Percentiles rank a stretch among this genome's conserved stretches.
Conservation (phyloP, 2,329 filamentous ascomycete genomes). For the Shiraia sp. region DNA sequence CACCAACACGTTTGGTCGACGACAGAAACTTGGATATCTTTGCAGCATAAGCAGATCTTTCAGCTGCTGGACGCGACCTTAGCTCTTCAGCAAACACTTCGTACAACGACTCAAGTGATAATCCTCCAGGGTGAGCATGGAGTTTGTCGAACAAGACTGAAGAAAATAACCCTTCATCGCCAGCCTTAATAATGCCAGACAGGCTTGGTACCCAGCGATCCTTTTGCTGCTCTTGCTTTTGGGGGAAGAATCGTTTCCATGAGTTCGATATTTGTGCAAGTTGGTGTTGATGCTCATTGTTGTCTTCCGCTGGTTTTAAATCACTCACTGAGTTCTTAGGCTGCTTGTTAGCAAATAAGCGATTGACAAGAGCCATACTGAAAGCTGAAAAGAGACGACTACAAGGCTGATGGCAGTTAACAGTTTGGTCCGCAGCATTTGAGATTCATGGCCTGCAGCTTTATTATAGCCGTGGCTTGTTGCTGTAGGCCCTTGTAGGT, state of each 20-base stretch:
- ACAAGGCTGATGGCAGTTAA: conserved; percentile 23
- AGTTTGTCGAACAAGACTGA: conserved; percentile 30
- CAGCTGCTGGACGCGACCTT: conserved; percentile 18
- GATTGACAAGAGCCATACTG: conserved; percentile 35
- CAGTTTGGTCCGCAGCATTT: conserved; percentile 15
- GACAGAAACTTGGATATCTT: conserved; percentile 29
- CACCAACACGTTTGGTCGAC: conserved; percentile 13
- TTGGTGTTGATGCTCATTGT: conserved; percentile 14
- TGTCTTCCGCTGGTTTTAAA: conserved; percentile 15
- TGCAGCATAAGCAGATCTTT: conserved; percentile 27
- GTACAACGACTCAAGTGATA: conserved; percentile 30
- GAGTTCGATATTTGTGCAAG: conserved; percentile 18
- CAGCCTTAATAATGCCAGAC: conserved; percentile 38
- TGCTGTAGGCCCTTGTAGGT: conserved; percentile 13
- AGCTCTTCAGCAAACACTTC: conserved; percentile 32
- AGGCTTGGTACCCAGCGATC: conserved; percentile 29
- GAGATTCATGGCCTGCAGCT: conserved; percentile 7
- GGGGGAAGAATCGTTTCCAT: conserved; percentile 22
- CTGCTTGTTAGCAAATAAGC: conserved; percentile 30
- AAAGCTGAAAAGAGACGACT: conserved; percentile 14
- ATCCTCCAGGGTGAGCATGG: conserved; percentile 25
- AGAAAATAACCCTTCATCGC: conserved; percentile 34
- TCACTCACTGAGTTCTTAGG: conserved; percentile 18
- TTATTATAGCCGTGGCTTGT: conserved; percentile 26
- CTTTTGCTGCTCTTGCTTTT: conserved; percentile 19